phyloP scores from a whole-genome alignment of 1,284 basidiomycete species.

The Laetiporus sulphureus region DNA sequence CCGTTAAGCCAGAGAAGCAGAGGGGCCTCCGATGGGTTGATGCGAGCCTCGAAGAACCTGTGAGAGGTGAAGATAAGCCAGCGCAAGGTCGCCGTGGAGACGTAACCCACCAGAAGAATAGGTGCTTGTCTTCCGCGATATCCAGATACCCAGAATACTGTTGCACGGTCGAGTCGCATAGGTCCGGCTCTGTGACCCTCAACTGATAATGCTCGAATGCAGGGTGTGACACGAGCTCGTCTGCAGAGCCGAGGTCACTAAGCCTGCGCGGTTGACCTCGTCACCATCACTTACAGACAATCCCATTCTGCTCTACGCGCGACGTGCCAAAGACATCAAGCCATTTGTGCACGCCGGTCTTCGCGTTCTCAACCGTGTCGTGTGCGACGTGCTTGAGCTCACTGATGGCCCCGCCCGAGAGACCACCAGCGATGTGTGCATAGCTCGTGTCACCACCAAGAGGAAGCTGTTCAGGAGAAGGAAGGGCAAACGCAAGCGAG shows the following conservation, averaged over 20 bases:
- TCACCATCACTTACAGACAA: constrained; percentile 3
- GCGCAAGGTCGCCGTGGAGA: background rate
- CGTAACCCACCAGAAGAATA: constrained; percentile 38
- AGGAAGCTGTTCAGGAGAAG: constrained; percentile 13
- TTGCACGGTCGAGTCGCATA: constrained; percentile 49
- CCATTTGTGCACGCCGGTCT: constrained; percentile 3
- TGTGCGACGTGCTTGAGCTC: constrained; percentile 11
- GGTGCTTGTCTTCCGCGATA: constrained; percentile 45
- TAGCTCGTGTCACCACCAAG: constrained; percentile 7
- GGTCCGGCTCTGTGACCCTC: constrained; percentile 35
- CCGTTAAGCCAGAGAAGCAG: constrained; percentile 59
- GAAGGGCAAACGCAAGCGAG: constrained; percentile 11
- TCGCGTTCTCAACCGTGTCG: constrained; percentile 4
- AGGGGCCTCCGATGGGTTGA: constrained; percentile 44
- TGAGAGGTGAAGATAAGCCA: constrained; percentile 8
- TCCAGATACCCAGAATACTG: constrained; percentile 58
- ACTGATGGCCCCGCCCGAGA: constrained; percentile 7
- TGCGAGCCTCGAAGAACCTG: constrained; percentile 35
- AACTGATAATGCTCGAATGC: constrained; percentile 27
- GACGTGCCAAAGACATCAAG: background rate
- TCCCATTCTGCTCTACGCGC: constrained; percentile 2
- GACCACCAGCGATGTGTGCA: constrained; percentile 8
- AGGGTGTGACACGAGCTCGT: constrained; percentile 20
- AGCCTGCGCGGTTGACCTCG: background rate
- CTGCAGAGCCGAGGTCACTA: constrained; percentile 2